Conservation (phyloP, 2,329 filamentous ascomycete species). For the Golovinomyces cichoracearum region DNA sequence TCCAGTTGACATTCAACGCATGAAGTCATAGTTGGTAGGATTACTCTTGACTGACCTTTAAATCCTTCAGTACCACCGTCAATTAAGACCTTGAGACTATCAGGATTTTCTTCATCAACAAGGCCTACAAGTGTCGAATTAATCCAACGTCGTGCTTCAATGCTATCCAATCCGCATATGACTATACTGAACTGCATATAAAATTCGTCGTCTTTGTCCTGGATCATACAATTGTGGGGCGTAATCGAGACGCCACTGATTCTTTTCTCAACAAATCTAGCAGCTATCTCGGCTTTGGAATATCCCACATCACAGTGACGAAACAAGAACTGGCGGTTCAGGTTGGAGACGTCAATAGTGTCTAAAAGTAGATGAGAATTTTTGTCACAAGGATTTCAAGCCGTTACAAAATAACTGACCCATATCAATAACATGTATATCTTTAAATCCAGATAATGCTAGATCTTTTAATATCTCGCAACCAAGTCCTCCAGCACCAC, state of each 20-base stretch:
- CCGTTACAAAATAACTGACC: conserved; percentile 24
- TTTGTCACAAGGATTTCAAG: background rate
- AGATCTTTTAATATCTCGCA: conserved; percentile 95
- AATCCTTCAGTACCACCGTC: conserved; percentile 95
- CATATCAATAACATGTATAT: conserved; percentile 99
- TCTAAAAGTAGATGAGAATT: conserved; percentile 25
- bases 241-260: conserved; percentile 84
- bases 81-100: conserved; percentile 76
- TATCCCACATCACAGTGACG: conserved; percentile 76
- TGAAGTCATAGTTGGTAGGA: conserved; percentile 74
- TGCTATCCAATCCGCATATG: conserved; percentile 83
- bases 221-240: conserved; percentile 78
- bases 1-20: conserved; percentile 97
- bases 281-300: conserved; percentile 79
- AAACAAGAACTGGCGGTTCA: conserved; percentile 94
- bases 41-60: conserved; percentile 85
- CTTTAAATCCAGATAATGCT: conserved; percentile 79
- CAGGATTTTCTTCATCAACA: conserved; percentile 58
- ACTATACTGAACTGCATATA: conserved; percentile 93
- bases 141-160: conserved; percentile 96
- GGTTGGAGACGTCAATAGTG: conserved; percentile 93
- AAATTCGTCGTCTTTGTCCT: conserved; percentile 87
- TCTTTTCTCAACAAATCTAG: conserved; percentile 66
- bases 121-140: conserved; percentile 79
- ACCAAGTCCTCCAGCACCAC: conserved; percentile 76